A percentile compares a stretch with the other conserved stretches of the same genome.
Evolutionary conservation across 164 flowering plant species (phyloP).

Genomic region (Annona cherimola): DNA sequence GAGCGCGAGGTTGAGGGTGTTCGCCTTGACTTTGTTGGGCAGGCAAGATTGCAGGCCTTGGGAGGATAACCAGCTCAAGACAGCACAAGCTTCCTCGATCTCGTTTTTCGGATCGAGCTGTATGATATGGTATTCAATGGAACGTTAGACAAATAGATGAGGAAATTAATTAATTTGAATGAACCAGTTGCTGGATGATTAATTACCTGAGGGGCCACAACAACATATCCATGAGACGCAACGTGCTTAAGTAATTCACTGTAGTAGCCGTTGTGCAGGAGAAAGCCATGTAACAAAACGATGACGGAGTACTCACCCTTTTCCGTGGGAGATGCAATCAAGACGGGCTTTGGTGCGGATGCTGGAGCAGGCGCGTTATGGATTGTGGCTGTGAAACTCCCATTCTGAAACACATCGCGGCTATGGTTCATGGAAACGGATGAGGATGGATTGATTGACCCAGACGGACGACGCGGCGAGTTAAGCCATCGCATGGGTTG

Average conservation of each 20-base stretch:
- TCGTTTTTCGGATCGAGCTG: background rate
- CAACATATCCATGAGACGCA: conserved; percentile 70
- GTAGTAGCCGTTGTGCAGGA: conserved; percentile 41
- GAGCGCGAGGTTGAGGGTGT: conserved; percentile 27
- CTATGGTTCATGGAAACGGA: too few species aligned
- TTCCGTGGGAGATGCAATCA: conserved; percentile 36
- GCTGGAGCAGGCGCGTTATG: background rate
- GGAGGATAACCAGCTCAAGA: conserved; percentile 32
- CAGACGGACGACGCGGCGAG: too few species aligned
- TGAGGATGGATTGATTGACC: too few species aligned
- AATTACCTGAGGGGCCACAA: conserved; percentile 57
- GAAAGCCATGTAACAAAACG: conserved; percentile 51
- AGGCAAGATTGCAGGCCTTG: conserved; percentile 26
- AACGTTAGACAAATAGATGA: too few species aligned
- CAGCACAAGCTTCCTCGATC: background rate
- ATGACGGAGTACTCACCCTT: conserved; percentile 42
- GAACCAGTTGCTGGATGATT: too few species aligned
- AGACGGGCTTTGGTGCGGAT: conserved; percentile 3
- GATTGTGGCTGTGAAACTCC: too few species aligned
- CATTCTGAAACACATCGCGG: too few species aligned
- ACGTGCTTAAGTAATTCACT: conserved; percentile 44
- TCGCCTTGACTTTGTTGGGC: conserved; percentile 17
- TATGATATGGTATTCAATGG: too few species aligned
- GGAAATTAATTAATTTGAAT: too few species aligned
- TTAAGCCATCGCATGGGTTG: too few species aligned